phyloP scores from a whole-genome alignment of 495 filamentous ascomycete genomes.

The Extremus antarcticus region DNA sequence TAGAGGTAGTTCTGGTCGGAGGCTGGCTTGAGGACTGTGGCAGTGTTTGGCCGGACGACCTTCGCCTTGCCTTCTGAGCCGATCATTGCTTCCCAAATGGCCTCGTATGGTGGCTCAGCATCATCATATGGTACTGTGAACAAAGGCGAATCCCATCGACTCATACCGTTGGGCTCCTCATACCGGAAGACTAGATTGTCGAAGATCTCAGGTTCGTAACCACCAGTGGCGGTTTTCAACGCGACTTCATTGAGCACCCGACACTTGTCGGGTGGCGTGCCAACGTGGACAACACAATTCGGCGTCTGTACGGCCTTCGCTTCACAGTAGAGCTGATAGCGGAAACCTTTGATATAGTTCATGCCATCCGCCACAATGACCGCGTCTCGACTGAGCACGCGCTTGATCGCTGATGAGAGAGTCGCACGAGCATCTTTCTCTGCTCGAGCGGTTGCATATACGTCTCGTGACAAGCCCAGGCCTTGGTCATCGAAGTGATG shows the following conservation, averaged over 20 bases:
- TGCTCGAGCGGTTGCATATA: slow-evolving; percentile 55
- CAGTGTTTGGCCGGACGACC: slow-evolving; percentile 62
- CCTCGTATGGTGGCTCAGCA: slow-evolving; percentile 48
- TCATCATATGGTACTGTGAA: slow-evolving; percentile 84
- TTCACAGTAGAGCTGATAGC: slow-evolving; percentile 93
- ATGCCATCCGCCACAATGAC: slow-evolving; percentile 82
- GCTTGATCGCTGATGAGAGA: slow-evolving; percentile 75
- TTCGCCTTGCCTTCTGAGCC: slow-evolving; percentile 43
- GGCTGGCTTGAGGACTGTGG: slow-evolving; percentile 63
- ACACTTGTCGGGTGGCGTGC: slow-evolving; percentile 60
- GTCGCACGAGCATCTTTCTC: slow-evolving; percentile 92
- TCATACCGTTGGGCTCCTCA: slow-evolving; percentile 93
- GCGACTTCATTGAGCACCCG: slow-evolving; percentile 45
- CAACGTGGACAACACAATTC: slow-evolving; percentile 76
- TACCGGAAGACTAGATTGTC: slow-evolving; percentile 91
- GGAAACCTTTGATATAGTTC: slow-evolving; percentile 97
- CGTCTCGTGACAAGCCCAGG: slow-evolving; percentile 49
- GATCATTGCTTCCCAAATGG: slow-evolving; percentile 72
- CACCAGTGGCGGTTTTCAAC: slow-evolving; percentile 15
- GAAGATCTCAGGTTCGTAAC: slow-evolving; percentile 50
- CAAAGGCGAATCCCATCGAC: slow-evolving; percentile 85
- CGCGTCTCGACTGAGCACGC: slow-evolving; percentile 62
- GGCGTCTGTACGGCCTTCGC: slow-evolving; percentile 76
- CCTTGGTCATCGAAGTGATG: slow-evolving; percentile 58
- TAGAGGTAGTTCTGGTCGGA: slow-evolving; percentile 72